Evolutionary conservation across 148 eudicot genomes (phyloP).

Genomic region (Rheum nobile): DNA sequence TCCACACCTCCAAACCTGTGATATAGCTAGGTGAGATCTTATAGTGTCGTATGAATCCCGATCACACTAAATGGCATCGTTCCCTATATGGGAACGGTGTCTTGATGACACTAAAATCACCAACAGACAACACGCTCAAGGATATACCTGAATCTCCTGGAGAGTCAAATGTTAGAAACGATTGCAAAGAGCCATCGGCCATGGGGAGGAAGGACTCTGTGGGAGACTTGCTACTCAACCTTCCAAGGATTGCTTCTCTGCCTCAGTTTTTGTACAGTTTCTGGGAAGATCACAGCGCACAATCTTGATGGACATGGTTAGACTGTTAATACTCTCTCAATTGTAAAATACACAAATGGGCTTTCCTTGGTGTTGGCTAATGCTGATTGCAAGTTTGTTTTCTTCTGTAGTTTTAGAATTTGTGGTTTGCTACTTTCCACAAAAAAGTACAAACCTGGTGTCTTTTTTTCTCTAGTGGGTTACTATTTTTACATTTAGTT

Average conservation of each 20-base stretch:
- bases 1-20: no score
- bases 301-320: neutral
- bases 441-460: no score
- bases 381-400: neutral
- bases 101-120: no score
- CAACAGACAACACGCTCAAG: neutral
- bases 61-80: no score
- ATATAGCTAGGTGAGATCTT: no score
- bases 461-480: no score
- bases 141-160: neutral
- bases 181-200: conserved; percentile 11
- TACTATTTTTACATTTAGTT: no score
- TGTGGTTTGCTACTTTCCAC: neutral
- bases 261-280: conserved; percentile 63
- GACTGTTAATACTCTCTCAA: neutral
- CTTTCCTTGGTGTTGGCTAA: neutral
- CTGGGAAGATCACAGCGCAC: conserved; percentile 24
- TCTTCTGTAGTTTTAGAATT: neutral
- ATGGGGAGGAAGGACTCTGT: conserved; percentile 70
- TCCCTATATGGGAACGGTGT: no score
- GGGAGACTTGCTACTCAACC: conserved; percentile 74
- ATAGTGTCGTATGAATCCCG: no score
- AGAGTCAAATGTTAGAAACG: conserved; percentile 5
- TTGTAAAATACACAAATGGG: neutral
- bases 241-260: conserved; percentile 70